phyloP scores from a whole-genome alignment of 805 yeast species.

The Pachysolen tannophilus region DNA sequence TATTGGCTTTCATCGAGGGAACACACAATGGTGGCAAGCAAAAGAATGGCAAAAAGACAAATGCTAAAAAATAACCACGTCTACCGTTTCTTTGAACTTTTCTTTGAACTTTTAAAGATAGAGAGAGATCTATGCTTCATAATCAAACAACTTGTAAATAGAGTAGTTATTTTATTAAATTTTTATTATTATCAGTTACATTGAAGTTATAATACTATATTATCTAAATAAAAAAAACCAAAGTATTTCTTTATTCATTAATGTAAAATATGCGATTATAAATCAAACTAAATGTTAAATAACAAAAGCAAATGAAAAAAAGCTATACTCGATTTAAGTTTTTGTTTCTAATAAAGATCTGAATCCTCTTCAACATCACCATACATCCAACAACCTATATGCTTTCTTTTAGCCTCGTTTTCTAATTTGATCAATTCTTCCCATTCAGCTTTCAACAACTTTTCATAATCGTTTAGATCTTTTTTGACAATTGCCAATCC shows the following conservation, averaged over 20 bases:
- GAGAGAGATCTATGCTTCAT: no score
- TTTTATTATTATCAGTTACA: no score
- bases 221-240: slow-evolving; percentile 1
- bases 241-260: no score
- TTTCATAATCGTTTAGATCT: slow-evolving; percentile 26
- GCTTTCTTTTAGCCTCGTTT: slow-evolving; percentile 37
- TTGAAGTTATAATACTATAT: not conserved
- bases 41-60: slow-evolving; percentile 17
- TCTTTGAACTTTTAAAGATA: no score
- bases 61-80: slow-evolving; percentile 12
- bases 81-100: no score
- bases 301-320: not conserved
- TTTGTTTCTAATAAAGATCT: no score
- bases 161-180: not conserved
- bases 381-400: slow-evolving; percentile 66
- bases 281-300: not conserved
- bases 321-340: no score
- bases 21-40: no score
- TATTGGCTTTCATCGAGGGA: slow-evolving; percentile 67
- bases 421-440: slow-evolving; percentile 36
- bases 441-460: slow-evolving; percentile 25
- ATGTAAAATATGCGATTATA: no score
- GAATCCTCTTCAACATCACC: slow-evolving; percentile 68
- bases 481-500: slow-evolving; percentile 52
- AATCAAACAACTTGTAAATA: no score